Evolutionary conservation across 331 rosid genomes (phyloP).

Genomic region (Cydonia oblonga): DNA sequence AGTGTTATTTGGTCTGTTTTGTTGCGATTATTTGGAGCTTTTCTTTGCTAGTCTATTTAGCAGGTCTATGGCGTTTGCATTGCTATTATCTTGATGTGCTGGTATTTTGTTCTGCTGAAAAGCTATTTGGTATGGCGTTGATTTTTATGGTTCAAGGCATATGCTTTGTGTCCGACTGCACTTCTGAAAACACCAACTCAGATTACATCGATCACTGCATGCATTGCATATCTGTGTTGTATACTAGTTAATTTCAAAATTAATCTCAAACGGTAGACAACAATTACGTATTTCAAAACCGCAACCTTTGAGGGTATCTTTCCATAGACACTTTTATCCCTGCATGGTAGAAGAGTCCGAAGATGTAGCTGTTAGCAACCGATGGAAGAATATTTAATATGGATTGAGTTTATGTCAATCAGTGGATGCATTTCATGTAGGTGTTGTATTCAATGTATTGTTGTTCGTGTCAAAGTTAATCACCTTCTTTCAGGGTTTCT

Average conservation of each 20-base stretch:
- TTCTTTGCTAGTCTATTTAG: not conserved
- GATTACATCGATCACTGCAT: not conserved
- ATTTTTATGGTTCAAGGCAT: not conserved
- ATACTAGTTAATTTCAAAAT: not conserved
- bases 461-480: not conserved
- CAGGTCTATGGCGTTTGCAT: not conserved
- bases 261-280: not conserved
- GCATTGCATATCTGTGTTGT: not conserved
- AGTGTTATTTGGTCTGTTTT: not conserved
- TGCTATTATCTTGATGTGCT: not conserved
- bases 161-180: not conserved
- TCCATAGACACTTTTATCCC: not conserved
- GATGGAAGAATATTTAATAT: not conserved
- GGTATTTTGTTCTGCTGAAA: not conserved
- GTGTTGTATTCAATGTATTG: not conserved
- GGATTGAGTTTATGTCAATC: not conserved
- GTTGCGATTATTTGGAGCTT: not conserved
- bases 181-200: not conserved
- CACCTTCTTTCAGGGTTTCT: slow-evolving; percentile 1
- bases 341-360: not conserved
- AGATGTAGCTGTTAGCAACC: not conserved
- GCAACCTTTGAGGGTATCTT: not conserved
- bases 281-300: not conserved
- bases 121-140: not conserved
- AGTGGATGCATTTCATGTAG: not conserved